phyloP scores from a whole-genome alignment of 768 basidiomycete genomes.

The Lentinus tigrinus region DNA sequence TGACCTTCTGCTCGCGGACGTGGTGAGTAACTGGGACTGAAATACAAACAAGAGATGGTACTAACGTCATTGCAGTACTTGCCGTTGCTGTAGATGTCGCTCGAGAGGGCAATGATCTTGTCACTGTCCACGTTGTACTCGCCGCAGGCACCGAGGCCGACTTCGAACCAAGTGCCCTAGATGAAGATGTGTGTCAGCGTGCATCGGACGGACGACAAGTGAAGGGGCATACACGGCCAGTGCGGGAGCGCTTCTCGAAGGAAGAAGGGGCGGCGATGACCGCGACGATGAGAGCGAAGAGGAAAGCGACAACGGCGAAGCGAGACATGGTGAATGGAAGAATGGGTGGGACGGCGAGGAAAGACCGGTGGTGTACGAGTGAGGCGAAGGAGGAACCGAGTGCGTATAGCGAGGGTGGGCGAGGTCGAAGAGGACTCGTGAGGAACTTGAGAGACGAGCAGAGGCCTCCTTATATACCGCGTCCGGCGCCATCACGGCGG shows the following conservation, averaged over 20 bases:
- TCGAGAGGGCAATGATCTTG: slow-evolving; percentile 61
- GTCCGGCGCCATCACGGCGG: too few species aligned
- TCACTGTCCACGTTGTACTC: slow-evolving; percentile 44
- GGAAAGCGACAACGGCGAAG: slow-evolving; percentile 33
- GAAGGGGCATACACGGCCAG: slow-evolving; percentile 50
- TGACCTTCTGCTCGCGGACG: slow-evolving; percentile 46
- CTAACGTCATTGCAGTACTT: slow-evolving; percentile 60
- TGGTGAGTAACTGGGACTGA: background rate
- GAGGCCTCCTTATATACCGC: background rate
- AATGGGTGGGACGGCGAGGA: slow-evolving; percentile 5
- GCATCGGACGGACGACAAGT: background rate
- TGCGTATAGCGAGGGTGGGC: background rate
- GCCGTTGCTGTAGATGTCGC: slow-evolving; percentile 50
- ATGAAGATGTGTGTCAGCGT: background rate
- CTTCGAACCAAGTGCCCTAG: slow-evolving; percentile 69
- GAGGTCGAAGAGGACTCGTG: background rate
- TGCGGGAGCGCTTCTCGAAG: slow-evolving; percentile 53
- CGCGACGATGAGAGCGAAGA: slow-evolving; percentile 40
- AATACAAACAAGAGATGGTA: background rate
- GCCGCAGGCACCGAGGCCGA: slow-evolving; percentile 65
- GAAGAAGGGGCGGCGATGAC: slow-evolving; percentile 47
- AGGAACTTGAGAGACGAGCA: background rate
- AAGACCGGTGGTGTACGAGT: slow-evolving; percentile 17
- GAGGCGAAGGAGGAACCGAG: slow-evolving; percentile 14
- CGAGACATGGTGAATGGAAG: slow-evolving; percentile 33